Conservation (phyloP, 495 filamentous ascomycete species). For the Aspergillus kassunensis region DNA sequence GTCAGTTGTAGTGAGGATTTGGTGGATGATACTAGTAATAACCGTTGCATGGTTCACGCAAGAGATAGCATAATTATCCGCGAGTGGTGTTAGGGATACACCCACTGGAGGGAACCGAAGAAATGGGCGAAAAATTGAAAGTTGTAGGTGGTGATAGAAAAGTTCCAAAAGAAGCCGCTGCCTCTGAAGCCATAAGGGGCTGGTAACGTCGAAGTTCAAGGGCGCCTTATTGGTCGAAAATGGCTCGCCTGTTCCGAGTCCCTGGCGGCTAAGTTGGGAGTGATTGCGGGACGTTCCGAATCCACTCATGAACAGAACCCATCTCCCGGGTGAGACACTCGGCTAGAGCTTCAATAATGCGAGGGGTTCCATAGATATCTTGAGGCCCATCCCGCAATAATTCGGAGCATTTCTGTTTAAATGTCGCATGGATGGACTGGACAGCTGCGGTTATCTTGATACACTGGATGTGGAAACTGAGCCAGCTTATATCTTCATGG, state of each 20-base stretch:
- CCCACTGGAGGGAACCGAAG: slow-evolving; percentile 15
- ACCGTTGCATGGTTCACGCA: slow-evolving; percentile 45
- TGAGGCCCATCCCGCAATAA: neutral
- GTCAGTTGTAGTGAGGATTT: slow-evolving; percentile 42
- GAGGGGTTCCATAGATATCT: neutral
- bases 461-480: slow-evolving; percentile 19
- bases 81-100: slow-evolving; percentile 13
- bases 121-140: slow-evolving; percentile 26
- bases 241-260: neutral
- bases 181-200: slow-evolving; percentile 30
- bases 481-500: slow-evolving; percentile 14
- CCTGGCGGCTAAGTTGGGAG: neutral
- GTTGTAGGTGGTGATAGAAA: slow-evolving; percentile 22
- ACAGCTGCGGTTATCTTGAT: neutral
- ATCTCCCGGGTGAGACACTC: neutral
- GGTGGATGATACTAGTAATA: slow-evolving; percentile 44
- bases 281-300: neutral
- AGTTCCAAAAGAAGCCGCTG: slow-evolving; percentile 27
- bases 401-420: neutral
- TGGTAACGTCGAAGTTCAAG: slow-evolving; percentile 33
- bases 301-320: neutral
- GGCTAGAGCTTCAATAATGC: neutral
- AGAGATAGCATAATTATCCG: slow-evolving; percentile 28
- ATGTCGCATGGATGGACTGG: neutral
- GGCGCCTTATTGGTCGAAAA: slow-evolving; percentile 14